Percentiles rank a stretch among this genome's conserved stretches.
These are phyloP conservation scores for Lachancea waltii DNA, from an alignment of 805 yeast species.

Conservation along the genomic window DNA sequence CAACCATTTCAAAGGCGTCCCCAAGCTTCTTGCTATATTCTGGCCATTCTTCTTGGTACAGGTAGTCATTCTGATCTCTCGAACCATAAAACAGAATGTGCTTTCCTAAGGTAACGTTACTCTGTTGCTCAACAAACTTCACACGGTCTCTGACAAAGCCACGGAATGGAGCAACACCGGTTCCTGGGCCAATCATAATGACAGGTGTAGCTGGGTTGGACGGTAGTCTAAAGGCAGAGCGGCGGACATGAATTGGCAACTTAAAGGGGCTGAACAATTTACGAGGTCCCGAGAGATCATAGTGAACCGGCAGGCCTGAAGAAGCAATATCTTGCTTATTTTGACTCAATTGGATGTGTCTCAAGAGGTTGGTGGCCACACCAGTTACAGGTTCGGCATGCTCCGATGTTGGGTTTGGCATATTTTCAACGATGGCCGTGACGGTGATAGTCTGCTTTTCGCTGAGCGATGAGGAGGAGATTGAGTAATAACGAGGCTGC, in stretches of 20 bases:
- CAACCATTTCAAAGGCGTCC: conserved; percentile 56
- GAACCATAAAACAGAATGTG: conserved; percentile 81
- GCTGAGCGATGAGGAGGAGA: conserved; percentile 78
- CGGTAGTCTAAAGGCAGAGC: conserved; percentile 91
- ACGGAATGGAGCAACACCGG: conserved; percentile 98
- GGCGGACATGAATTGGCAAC: conserved; percentile 87
- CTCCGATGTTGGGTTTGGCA: conserved; percentile 25
- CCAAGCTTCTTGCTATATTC: conserved; percentile 57
- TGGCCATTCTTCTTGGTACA: conserved; percentile 88
- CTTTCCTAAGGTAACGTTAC: conserved; percentile 52
- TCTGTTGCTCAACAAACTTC: conserved; percentile 39
- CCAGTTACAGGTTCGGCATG: conserved; percentile 43
- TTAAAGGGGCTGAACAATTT: conserved; percentile 40
- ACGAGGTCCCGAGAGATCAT: conserved; percentile 84
- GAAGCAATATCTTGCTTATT: conserved; percentile 36
- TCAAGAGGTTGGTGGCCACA: conserved; percentile 84
- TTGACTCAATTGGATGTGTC: conserved; percentile 58
- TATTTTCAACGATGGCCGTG: conserved; percentile 88
- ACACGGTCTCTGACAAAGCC: conserved; percentile 89
- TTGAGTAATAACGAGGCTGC: conserved; percentile 94
- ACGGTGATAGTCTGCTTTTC: conserved; percentile 72
- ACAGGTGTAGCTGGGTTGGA: conserved; percentile 76
- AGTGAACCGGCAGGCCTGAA: conserved; percentile 41
- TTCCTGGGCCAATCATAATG: conserved; percentile 95
- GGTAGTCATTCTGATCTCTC: conserved; percentile 76